Base-by-base conservation (phyloP, 169 alveolate species). In the Plasmodium relictum region DNA sequence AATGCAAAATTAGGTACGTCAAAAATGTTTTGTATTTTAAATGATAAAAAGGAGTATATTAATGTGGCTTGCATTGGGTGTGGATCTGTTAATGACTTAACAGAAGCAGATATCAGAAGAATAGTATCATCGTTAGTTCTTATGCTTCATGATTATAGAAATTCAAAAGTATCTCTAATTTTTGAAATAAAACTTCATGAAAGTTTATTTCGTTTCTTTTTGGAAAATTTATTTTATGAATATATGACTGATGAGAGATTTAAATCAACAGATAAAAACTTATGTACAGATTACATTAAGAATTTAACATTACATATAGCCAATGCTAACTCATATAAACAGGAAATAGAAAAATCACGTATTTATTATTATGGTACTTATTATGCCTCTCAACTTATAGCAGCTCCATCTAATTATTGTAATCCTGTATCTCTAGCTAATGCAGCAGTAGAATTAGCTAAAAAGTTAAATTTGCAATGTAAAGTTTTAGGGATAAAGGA, bases 351-450 rank as follows among this genome's bases (percentile, higher is more conserved):
- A 14, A 83, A 70, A 69, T 22, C 86, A 1, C 86, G 73, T 24
- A 62, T 70, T 3, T 83, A 69, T 83, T 83, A 37, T 58, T 58
- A 22, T 16, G 91, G 86, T 22, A 83, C 86, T 7, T 70, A 83
- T 61, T 69, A 58, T 59, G 94, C 97, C 12, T 59, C 94, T 4
- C 96, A 95, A 74, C 93, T 95, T 12, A 93, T 93, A 0, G 72
- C 97, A 5, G 96, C 97, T 9, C 97, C 97, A 59, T 91, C 97
- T 45, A 95, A 95, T 80, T 95, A 95, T 56, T 93, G 96, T 37
- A 92, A 95, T 74, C 94, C 97, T 20, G 95, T 95, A 6, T 90
- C 95, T 7, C 66, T 95, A 48, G 74, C 97, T 16, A 89, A 91
- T 24, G 95, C 88, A 70, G 78, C 95, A 26, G 89, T 88, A 42